Percentiles rank a stretch among this genome's conserved stretches.
These are phyloP conservation scores for Centaurea solstitialis DNA, from an alignment of 129 eudicot genomes.

Conservation along the genomic window DNA sequence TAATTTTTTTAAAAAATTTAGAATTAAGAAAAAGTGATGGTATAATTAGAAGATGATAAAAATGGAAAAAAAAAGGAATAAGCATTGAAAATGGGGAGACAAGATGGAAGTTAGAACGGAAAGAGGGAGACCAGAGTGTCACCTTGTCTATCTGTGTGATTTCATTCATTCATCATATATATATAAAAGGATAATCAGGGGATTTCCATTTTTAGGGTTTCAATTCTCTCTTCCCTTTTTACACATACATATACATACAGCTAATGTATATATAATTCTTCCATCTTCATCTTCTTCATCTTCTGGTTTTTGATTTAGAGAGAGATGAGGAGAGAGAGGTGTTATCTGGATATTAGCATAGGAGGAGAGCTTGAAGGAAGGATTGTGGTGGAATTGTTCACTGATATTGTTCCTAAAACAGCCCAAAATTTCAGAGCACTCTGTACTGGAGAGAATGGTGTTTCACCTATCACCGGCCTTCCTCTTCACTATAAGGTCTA, in stretches of 20 bases:
- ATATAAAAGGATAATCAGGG: not conserved
- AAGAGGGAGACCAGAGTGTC: constrained; percentile 21
- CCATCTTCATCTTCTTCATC: constrained; percentile 9
- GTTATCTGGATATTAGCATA: constrained; percentile 79
- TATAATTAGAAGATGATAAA: not conserved
- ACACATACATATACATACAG: not conserved
- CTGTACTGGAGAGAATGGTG: constrained; percentile 89
- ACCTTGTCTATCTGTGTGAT: constrained; percentile 24
- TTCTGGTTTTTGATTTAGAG: constrained; percentile 11
- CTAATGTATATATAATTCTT: not conserved
- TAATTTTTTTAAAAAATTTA: too few species aligned
- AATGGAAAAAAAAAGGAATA: not conserved
- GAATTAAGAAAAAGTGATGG: too few species aligned
- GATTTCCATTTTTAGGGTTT: constrained; percentile 13
- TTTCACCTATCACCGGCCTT: constrained; percentile 62
- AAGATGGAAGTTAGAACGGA: constrained; percentile 6
- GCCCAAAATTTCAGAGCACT: constrained; percentile 83
- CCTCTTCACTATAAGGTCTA: constrained; percentile 91
- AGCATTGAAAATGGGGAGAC: constrained; percentile 27
- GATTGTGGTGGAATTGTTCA: constrained; percentile 66
- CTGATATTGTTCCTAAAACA: constrained; percentile 85
- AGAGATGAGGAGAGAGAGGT: constrained; percentile 54
- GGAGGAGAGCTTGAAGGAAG: constrained; percentile 93
- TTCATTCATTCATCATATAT: too few species aligned
- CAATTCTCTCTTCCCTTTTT: not conserved